A percentile compares a stretch with the other conserved stretches of the same genome.
Evolutionary conservation across 2,329 filamentous ascomycete genomes (phyloP).

Genomic region (Pseudogymnoascus sp.): DNA sequence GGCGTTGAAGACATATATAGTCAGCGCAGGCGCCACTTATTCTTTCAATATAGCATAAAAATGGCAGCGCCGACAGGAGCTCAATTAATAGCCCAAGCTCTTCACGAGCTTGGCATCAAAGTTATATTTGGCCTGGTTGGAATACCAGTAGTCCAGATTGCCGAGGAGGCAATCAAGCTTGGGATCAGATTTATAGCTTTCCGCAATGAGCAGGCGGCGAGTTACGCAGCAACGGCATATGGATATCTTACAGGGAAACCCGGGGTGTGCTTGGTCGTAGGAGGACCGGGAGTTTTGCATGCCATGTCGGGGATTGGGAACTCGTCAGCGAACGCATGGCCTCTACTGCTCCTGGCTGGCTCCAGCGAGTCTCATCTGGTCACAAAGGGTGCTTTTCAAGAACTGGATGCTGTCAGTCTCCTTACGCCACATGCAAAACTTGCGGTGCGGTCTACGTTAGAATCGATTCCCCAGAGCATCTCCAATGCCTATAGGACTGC

Average conservation of each 20-base stretch:
- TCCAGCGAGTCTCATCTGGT: conserved; percentile 43
- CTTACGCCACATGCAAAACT: conserved; percentile 46
- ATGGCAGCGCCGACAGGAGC: conserved; percentile 16
- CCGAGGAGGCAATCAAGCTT: conserved; percentile 46
- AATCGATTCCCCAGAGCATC: conserved; percentile 39
- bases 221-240: conserved; percentile 50
- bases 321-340: conserved; percentile 45
- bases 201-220: conserved; percentile 50
- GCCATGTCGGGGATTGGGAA: conserved; percentile 48
- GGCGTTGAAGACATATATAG: not conserved
- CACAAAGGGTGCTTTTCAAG: conserved; percentile 48
- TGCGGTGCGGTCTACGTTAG: conserved; percentile 36
- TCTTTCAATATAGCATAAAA: conserved; percentile 3
- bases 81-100: conserved; percentile 21
- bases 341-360: conserved; percentile 45
- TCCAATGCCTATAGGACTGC: conserved; percentile 43
- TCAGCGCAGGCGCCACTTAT: conserved; percentile 2
- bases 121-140: conserved; percentile 26
- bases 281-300: conserved; percentile 50
- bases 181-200: conserved; percentile 51
- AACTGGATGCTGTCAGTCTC: conserved; percentile 46
- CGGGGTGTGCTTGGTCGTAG: conserved; percentile 50
- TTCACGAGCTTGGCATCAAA: conserved; percentile 23
- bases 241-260: conserved; percentile 48
- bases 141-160: conserved; percentile 45